Percentiles rank a stretch among this genome's conserved stretches.
Evolutionary conservation across 2,329 filamentous ascomycete genomes (phyloP).

Genomic region (Berkeleyomyces basicola): DNA sequence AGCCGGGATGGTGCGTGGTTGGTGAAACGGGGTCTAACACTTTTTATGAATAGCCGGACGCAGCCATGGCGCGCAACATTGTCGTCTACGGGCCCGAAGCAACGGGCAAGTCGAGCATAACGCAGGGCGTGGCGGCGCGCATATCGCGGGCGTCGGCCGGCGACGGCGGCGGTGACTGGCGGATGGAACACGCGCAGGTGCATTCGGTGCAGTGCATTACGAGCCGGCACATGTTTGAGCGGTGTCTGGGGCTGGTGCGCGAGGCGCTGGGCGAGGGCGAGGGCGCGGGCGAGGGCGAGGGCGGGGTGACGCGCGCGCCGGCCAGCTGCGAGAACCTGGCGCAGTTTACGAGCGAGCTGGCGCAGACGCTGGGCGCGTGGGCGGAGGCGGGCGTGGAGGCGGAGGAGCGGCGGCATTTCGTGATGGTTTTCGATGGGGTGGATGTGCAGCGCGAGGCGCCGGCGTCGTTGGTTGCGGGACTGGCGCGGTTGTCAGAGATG

Average conservation of each 20-base stretch:
- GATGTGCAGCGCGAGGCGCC: conserved; percentile 70
- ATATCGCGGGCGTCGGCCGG: background rate
- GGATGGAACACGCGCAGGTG: background rate
- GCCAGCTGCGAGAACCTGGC: conserved; percentile 64
- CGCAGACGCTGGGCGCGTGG: conserved; percentile 33
- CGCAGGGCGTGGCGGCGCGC: conserved; percentile 22
- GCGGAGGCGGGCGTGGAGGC: conserved; percentile 1
- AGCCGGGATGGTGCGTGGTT: background rate
- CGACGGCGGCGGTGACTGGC: conserved; percentile 4
- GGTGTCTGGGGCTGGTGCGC: conserved; percentile 38
- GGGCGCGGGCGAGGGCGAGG: too few relatives aligned
- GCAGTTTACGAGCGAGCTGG: conserved; percentile 56
- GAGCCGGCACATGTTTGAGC: conserved; percentile 29
- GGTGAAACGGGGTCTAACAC: conserved; percentile 14
- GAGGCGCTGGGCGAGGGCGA: conserved; percentile 19
- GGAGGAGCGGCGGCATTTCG: conserved; percentile 35
- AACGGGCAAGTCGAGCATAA: conserved; percentile 68
- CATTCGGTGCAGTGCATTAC: conserved; percentile 15
- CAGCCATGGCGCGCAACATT: conserved; percentile 56
- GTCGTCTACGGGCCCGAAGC: conserved; percentile 73
- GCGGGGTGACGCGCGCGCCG: too few relatives aligned
- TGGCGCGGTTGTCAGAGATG: conserved; percentile 67
- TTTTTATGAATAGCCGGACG: conserved; percentile 32
- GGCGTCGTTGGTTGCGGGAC: conserved; percentile 59
- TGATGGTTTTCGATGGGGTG: conserved; percentile 75